Evolutionary conservation across 2,329 filamentous ascomycete genomes (phyloP).

Genomic region (Thermomyces lanuginosus): DNA sequence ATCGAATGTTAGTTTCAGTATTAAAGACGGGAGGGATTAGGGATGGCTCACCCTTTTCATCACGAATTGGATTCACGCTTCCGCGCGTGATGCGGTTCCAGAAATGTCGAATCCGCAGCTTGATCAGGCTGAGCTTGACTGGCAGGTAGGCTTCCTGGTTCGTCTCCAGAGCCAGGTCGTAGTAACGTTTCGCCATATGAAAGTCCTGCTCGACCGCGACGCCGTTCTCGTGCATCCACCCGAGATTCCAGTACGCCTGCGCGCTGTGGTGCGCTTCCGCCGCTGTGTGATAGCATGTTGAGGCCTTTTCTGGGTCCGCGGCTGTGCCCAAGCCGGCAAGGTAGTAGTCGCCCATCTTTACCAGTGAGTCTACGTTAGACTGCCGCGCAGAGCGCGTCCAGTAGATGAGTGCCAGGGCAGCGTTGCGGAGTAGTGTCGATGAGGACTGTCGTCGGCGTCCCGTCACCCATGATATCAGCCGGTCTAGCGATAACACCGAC

Average conservation of each 20-base stretch:
- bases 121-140: slow-evolving; percentile 73
- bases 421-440: slow-evolving; percentile 38
- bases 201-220: slow-evolving; percentile 87
- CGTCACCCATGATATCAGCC: slow-evolving; percentile 33
- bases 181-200: slow-evolving; percentile 90
- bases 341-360: slow-evolving; percentile 99
- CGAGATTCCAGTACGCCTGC: slow-evolving; percentile 90
- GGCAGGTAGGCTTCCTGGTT: slow-evolving; percentile 90
- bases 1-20: neutral
- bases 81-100: slow-evolving; percentile 91
- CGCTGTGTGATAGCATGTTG: slow-evolving; percentile 79
- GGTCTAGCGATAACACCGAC: slow-evolving; percentile 42
- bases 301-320: slow-evolving; percentile 65
- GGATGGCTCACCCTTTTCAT: slow-evolving; percentile 73
- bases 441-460: no score
- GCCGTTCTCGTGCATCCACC: slow-evolving; percentile 99
- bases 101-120: slow-evolving; percentile 67
- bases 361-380: slow-evolving; percentile 77
- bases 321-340: slow-evolving; percentile 61
- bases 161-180: slow-evolving; percentile 79
- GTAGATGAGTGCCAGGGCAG: slow-evolving; percentile 63
- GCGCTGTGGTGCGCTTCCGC: slow-evolving; percentile 84
- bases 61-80: slow-evolving; percentile 79
- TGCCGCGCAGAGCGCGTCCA: slow-evolving; percentile 93
- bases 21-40: slow-evolving; percentile 5